Base-by-base conservation (phyloP, 257 asterid species). In the Voacanga thouarsii region DNA sequence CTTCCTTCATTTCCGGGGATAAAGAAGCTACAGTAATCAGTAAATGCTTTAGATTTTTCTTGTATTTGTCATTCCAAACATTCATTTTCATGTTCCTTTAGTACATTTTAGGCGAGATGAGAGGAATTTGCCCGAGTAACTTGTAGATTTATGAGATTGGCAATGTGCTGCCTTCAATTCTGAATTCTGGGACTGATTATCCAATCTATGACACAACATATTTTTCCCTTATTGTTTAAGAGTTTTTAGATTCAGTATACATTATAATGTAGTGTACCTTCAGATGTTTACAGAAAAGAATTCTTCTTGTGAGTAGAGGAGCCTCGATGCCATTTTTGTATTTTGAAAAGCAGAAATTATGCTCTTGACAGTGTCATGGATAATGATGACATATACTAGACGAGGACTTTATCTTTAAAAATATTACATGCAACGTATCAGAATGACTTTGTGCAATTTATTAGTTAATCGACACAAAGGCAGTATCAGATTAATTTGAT, bases 1-100 rank as follows among this genome's bases (percentile, higher is more conserved):
- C 94, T 90, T 72, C 98, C 98, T 83, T 92, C 94, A 7, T 92
- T 94, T 86, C 97, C 96, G n/a, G 97, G 98, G 63, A 91, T 94
- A 72, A 87, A 86, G 88, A 90, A 87, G 87, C 93, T 89, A 76
- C 86, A 87, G 66, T 80, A 75, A 68, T 67, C 72, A 8, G 47
- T 33, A 14, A 75, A 75, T 77, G 70, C 73, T 30, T 28, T 26
- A 15, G 4, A 39, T 10, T 24, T 51, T 10, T 16, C 53, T 69
- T 26, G 11, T 12, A 43, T 43, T 43, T 53, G 18, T 37, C 70
- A 26, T 68, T 53, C 70, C n/a, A 16, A 49, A 60, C 43, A 4
- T 43, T n/a, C 55, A 3, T 14, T 28, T 80, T 70, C 51, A 12
- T 41, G 16, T 57, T 50, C 64, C 44, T 71, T 59, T 55, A 56